Base-by-base conservation (phyloP, 2,329 filamentous ascomycete genomes). In the Exophiala viscosa region DNA sequence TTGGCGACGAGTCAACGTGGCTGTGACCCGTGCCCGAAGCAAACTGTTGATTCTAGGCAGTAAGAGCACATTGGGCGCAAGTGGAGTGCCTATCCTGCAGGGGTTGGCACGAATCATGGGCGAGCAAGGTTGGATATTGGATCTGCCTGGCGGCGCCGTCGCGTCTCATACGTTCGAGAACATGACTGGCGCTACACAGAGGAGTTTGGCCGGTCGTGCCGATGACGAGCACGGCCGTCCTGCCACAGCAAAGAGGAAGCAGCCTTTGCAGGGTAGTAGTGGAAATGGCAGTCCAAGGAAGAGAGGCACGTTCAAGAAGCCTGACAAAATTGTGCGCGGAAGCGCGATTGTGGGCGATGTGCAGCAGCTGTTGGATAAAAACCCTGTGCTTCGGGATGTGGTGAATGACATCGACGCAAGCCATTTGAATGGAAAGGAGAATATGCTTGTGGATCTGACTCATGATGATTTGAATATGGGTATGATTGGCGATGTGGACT, bases 1-100 rank as follows among this genome's bases (percentile, higher is more conserved):
- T 69, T 95, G 90, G 87, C 78, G 93, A 50, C 77, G 93, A 44
- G 90, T 99, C 67, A 99, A 99, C 63, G 93, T 99, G 3, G 93
- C 93, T 0, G 88, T 99, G 59, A 99, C 93, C 3, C 80, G 93
- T 23, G 93, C 93, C 17, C 88, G 91, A 67, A 93, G 87, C 0
- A 99, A 99, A 73, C 74, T 99, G 33, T 77, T 99, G 1, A 86
- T 99, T 10, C 71, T 99, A 0, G 93, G 93, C 8, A 95, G 88
- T 68, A 82, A 82, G 65, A 78, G 76, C 50, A 99, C 93, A 0
- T 74, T 99, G n/a, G 72, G 73, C 11, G 71, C 74, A 15, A 75
- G 59, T 50, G 73, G 72, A 2, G 85, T 88, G 60, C 87, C 90
- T 62, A 84, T 97, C 71, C 76, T 99, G 11, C 81, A 80, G 32